These are phyloP conservation scores for Coprinopsis cinerea DNA, from an alignment of 768 basidiomycete genomes.

Conservation along the genomic window DNA sequence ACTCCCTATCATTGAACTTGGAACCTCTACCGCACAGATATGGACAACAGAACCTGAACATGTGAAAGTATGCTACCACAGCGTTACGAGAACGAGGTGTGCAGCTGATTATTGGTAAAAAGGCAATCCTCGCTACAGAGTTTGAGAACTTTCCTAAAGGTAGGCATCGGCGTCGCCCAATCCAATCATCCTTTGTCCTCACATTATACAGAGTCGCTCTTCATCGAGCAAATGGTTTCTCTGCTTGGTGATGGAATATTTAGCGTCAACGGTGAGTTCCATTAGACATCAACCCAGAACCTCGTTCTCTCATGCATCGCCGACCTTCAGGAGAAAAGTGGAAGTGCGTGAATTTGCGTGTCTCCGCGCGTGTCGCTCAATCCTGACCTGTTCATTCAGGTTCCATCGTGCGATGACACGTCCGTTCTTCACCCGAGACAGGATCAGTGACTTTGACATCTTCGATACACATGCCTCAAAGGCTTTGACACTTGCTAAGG, in stretches of 20 bases:
- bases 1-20: background rate
- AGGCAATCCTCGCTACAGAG: constrained; percentile 38
- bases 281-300: too few species aligned
- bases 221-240: constrained; percentile 22
- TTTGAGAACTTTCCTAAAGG: constrained; percentile 42
- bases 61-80: constrained; percentile 29
- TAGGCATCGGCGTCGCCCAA: constrained; percentile 2
- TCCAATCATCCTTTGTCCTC: background rate
- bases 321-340: constrained; percentile 45
- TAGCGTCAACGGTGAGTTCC: constrained; percentile 54
- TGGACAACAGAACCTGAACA: constrained; percentile 41
- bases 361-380: background rate
- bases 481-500: constrained; percentile 37
- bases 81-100: background rate
- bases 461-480: constrained; percentile 50
- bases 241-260: constrained; percentile 53
- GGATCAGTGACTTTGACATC: constrained; percentile 54
- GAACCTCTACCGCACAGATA: constrained; percentile 25
- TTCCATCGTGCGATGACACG: constrained; percentile 63
- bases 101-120: background rate
- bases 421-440: constrained; percentile 60
- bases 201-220: constrained; percentile 23
- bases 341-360: constrained; percentile 38
- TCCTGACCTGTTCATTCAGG: constrained; percentile 19
- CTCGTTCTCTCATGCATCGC: background rate